Evolutionary conservation across 2,329 filamentous ascomycete genomes (phyloP).

Genomic region (Colletotrichum sp.): DNA sequence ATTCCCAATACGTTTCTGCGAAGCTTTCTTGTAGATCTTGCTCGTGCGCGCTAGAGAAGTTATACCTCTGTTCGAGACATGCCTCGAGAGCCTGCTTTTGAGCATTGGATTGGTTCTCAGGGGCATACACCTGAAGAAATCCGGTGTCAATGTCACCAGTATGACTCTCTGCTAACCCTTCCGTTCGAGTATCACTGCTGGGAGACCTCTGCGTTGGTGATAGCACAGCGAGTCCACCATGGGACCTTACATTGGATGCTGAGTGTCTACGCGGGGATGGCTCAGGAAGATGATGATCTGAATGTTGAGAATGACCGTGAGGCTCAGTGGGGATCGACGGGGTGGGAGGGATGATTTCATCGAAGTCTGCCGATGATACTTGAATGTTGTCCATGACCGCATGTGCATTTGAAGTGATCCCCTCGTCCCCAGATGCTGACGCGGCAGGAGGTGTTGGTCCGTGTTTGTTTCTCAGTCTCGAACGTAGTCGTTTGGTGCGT

Average conservation of each 20-base stretch:
- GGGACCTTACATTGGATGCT: background rate
- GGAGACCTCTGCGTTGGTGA: conserved; percentile 9
- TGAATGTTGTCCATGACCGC: background rate
- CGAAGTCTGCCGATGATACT: background rate
- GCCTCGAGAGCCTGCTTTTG: conserved; percentile 32
- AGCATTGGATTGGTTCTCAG: conserved; percentile 34
- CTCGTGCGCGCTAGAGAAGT: conserved; percentile 22
- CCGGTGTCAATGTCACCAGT: conserved; percentile 37
- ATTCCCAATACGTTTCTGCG: conserved; percentile 45
- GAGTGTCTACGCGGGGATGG: background rate
- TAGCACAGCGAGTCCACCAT: background rate
- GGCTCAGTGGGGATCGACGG: background rate
- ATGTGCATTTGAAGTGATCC: background rate
- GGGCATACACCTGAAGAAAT: conserved; percentile 37
- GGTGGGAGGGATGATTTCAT: background rate
- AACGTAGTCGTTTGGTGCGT: conserved; percentile 26
- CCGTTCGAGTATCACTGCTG: conserved; percentile 15
- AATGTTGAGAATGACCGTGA: background rate
- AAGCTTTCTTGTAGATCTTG: conserved; percentile 42
- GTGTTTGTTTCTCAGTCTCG: background rate
- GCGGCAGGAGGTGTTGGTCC: background rate
- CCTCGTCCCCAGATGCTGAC: background rate
- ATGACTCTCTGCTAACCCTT: conserved; percentile 27
- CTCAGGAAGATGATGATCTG: background rate
- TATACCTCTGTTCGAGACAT: conserved; percentile 25